phyloP scores from a whole-genome alignment of 305 asterid genomes.

The Nicotiana rustica region DNA sequence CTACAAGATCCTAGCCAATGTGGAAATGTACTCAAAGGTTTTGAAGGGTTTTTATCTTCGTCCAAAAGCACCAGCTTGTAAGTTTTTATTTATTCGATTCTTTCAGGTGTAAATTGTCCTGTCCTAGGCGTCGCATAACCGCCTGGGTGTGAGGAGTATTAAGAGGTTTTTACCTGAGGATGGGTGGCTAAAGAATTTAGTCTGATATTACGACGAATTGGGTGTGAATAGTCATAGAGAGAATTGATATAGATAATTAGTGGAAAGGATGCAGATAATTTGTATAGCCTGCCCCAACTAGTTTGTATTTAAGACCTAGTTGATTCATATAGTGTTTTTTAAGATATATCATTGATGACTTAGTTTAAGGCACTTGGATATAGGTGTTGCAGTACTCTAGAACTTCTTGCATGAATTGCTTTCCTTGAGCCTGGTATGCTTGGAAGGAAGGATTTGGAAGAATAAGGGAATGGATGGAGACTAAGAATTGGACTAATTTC shows the following conservation, averaged over 20 bases:
- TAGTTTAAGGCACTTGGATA: background rate
- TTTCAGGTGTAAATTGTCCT: no score
- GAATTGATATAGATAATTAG: background rate
- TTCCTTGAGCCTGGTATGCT: background rate
- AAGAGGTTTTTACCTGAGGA: background rate
- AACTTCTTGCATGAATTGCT: slow-evolving; percentile 2
- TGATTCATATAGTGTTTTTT: background rate
- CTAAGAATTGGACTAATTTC: background rate
- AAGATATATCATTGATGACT: background rate
- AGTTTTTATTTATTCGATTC: background rate
- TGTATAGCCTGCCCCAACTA: background rate
- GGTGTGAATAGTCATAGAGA: background rate
- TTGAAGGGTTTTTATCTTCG: slow-evolving; percentile 95
- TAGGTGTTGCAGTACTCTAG: background rate
- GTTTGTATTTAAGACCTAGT: background rate
- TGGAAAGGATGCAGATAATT: background rate
- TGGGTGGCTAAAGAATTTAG: background rate
- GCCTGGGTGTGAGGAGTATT: background rate
- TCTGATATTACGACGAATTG: background rate
- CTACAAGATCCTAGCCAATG: slow-evolving; percentile 99
- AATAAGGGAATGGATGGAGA: background rate
- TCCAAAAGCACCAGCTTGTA: slow-evolving; percentile 97
- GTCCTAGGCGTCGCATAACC: background rate
- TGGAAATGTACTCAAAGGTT: slow-evolving; percentile 99
- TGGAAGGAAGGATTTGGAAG: slow-evolving; percentile 26